Conservation (phyloP, 208 protist genomes). For the Porcisia hertigi region DNA sequence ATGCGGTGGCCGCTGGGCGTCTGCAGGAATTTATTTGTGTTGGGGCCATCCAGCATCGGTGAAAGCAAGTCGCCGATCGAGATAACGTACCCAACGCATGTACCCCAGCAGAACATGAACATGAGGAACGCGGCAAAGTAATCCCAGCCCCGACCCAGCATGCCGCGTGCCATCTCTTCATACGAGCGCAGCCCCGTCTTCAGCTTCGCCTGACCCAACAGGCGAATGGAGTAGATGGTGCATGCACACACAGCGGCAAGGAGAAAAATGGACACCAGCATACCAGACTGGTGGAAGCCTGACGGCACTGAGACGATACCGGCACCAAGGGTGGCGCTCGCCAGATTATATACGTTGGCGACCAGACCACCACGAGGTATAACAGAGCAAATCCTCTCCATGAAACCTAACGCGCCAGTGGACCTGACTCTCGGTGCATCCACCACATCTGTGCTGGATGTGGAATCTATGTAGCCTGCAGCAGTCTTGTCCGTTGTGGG, state of each 20-base stretch:
- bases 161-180: constrained; percentile 67
- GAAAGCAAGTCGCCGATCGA: constrained; percentile 66
- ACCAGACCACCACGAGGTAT: constrained; percentile 74
- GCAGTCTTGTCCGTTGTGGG: not conserved
- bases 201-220: constrained; percentile 58
- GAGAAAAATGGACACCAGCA: constrained; percentile 54
- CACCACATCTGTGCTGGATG: constrained; percentile 1
- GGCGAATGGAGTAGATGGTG: constrained; percentile 82
- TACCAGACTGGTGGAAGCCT: constrained; percentile 66
- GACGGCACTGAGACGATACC: constrained; percentile 75
- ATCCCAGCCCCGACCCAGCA: constrained; percentile 70
- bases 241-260: constrained; percentile 46
- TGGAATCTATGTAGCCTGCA: not conserved
- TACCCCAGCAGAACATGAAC: constrained; percentile 84
- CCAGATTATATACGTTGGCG: constrained; percentile 73
- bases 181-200: constrained; percentile 78
- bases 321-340: constrained; percentile 75
- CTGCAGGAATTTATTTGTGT: constrained; percentile 48
- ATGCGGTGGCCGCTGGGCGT: constrained; percentile 46
- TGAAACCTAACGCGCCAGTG: not conserved
- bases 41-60: constrained; percentile 41
- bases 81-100: constrained; percentile 81
- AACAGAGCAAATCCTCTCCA: constrained; percentile 29
- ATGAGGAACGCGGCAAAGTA: constrained; percentile 76
- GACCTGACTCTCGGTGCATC: not conserved